phyloP scores from a whole-genome alignment of 257 asterid genomes.

The Nicotiana undulata region DNA sequence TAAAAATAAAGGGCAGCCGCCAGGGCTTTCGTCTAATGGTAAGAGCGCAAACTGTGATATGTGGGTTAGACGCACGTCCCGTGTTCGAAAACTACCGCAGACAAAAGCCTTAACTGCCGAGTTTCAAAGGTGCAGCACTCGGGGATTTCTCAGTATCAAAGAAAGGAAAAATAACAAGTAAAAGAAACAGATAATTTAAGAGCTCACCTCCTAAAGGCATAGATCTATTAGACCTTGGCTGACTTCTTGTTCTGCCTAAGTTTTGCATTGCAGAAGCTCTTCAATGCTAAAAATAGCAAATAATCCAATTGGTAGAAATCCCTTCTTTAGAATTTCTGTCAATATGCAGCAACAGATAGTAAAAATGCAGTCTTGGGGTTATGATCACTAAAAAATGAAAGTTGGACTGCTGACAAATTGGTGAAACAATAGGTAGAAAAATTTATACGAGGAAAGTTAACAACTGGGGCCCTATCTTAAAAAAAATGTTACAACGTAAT shows the following conservation, averaged over 20 bases:
- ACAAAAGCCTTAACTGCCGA: no score
- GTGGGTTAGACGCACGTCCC: no score
- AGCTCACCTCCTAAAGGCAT: slow-evolving; percentile 46
- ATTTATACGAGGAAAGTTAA: not conserved
- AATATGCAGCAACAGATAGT: not conserved
- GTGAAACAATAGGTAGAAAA: not conserved
- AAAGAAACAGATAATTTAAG: not conserved
- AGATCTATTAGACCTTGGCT: slow-evolving; percentile 25
- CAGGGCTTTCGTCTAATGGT: no score
- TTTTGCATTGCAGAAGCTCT: slow-evolving; percentile 13
- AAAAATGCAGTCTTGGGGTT: not conserved
- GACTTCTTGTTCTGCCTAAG: slow-evolving; percentile 22
- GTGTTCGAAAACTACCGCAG: no score
- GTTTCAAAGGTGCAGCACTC: no score
- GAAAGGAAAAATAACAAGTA: not conserved
- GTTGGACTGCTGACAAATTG: not conserved
- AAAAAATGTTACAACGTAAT: no score
- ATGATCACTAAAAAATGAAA: not conserved
- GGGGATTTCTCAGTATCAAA: no score
- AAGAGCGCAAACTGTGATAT: no score
- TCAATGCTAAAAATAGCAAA: not conserved
- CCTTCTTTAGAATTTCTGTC: not conserved
- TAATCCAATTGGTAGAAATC: not conserved
- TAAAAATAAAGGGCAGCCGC: not conserved
- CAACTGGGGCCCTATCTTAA: not conserved